Conservation (phyloP, 495 filamentous ascomycete species). For the Tirmania nivea region DNA sequence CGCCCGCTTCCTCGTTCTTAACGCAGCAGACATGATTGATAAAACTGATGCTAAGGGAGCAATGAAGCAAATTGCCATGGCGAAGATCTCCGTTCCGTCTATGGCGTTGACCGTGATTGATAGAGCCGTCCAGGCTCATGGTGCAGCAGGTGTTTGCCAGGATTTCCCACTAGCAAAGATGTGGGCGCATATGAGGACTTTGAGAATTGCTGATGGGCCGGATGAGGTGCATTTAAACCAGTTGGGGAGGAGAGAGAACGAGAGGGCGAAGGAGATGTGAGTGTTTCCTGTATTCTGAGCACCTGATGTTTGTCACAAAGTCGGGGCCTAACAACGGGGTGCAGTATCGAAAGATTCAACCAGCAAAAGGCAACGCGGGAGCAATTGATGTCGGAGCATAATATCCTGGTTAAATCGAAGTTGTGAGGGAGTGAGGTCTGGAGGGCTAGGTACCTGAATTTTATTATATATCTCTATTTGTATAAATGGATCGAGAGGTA, state of each 20-base stretch:
- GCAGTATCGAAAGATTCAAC: not conserved
- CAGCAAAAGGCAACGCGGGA: not conserved
- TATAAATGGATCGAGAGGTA: too few relatives aligned
- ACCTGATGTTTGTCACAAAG: not conserved
- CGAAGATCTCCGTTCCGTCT: slow-evolving; percentile 64
- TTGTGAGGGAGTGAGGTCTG: not conserved
- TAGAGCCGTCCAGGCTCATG: slow-evolving; percentile 67
- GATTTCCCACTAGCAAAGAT: slow-evolving; percentile 73
- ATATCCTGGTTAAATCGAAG: not conserved
- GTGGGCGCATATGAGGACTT: slow-evolving; percentile 66
- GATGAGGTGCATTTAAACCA: slow-evolving; percentile 91
- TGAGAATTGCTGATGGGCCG: slow-evolving; percentile 73
- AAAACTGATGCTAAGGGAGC: slow-evolving; percentile 56
- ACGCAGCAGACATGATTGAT: slow-evolving; percentile 80
- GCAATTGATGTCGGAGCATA: not conserved
- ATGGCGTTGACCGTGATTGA: slow-evolving; percentile 63
- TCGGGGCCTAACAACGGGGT: not conserved
- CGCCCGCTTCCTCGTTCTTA: slow-evolving; percentile 64
- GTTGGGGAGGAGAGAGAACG: slow-evolving; percentile 68
- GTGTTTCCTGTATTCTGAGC: not conserved
- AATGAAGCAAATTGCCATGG: slow-evolving; percentile 66
- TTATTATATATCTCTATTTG: too few relatives aligned
- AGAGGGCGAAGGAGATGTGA: slow-evolving; percentile 35
- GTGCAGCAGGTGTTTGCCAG: slow-evolving; percentile 68
- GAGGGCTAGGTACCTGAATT: too few relatives aligned